These are phyloP conservation scores for Penicillium nordicum DNA, from an alignment of 2,329 filamentous ascomycete species.

Conservation along the genomic window DNA sequence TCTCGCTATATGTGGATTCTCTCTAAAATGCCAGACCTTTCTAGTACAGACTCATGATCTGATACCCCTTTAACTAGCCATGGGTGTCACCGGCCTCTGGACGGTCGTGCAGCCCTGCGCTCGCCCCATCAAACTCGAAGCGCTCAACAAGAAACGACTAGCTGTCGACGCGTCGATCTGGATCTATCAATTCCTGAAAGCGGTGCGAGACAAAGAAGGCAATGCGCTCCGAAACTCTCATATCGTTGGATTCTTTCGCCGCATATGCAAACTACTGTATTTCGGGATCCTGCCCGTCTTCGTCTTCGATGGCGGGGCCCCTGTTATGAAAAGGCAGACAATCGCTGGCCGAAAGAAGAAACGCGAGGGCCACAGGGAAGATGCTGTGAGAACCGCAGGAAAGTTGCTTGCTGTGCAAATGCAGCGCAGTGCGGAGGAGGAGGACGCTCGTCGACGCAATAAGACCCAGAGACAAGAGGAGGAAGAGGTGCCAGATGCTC, in stretches of 20 bases:
- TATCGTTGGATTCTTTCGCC: conserved; percentile 94
- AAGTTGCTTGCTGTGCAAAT: conserved; percentile 92
- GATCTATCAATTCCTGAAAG: conserved; percentile 99
- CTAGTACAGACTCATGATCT: neutral
- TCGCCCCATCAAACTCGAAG: conserved; percentile 91
- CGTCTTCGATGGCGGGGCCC: conserved; percentile 95
- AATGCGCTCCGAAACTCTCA: conserved; percentile 95
- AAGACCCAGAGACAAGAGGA: conserved; percentile 49
- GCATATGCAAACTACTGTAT: conserved; percentile 96
- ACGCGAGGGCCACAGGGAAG: conserved; percentile 83
- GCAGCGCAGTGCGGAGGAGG: conserved; percentile 84
- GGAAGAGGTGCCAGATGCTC: conserved; percentile 67
- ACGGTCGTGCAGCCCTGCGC: conserved; percentile 92
- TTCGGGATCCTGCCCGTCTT: conserved; percentile 96
- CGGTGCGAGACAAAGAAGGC: conserved; percentile 96
- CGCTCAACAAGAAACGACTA: conserved; percentile 90
- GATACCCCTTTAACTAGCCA: conserved; percentile 40
- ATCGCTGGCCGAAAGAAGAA: conserved; percentile 74
- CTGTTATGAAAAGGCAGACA: conserved; percentile 84
- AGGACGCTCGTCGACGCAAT: conserved; percentile 59
- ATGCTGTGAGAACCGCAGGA: conserved; percentile 86
- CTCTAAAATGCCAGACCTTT: neutral
- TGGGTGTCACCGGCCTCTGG: conserved; percentile 99
- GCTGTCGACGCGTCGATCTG: conserved; percentile 98
- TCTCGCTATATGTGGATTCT: neutral